phyloP scores from a whole-genome alignment of 1,284 basidiomycete species.

The Irpex sp. region DNA sequence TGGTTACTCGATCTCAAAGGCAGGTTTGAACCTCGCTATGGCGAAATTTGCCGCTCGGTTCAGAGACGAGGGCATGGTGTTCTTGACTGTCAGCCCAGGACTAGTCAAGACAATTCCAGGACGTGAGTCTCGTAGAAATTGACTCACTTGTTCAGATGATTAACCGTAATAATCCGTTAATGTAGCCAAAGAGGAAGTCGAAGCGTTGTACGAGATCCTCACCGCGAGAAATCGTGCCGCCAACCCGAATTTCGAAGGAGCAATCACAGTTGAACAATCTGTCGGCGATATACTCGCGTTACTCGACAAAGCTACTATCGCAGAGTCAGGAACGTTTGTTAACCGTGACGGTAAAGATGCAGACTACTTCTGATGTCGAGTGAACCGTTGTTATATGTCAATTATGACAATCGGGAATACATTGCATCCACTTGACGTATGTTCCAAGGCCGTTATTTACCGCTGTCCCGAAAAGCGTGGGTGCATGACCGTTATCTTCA shows the following conservation, averaged over 20 bases:
- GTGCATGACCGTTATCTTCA: too few species aligned
- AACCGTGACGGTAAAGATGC: neutral
- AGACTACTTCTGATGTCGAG: neutral
- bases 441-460: too few species aligned
- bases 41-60: conserved; percentile 34
- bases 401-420: too few species aligned
- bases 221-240: neutral
- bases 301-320: neutral
- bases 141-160: neutral
- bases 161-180: neutral
- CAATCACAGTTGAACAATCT: neutral
- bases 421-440: too few species aligned
- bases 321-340: neutral
- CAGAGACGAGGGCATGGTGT: conserved; percentile 31
- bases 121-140: neutral
- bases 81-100: conserved; percentile 34
- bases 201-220: neutral
- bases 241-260: neutral
- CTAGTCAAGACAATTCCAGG: conserved; percentile 25
- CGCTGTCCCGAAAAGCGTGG: too few species aligned
- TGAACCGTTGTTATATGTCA: too few species aligned
- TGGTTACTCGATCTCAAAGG: conserved; percentile 34
- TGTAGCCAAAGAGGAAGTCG: neutral
- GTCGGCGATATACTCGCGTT: neutral
- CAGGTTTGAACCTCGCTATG: conserved; percentile 34